Conservation (phyloP, 208 protist species). For the Polymyxa betae region DNA sequence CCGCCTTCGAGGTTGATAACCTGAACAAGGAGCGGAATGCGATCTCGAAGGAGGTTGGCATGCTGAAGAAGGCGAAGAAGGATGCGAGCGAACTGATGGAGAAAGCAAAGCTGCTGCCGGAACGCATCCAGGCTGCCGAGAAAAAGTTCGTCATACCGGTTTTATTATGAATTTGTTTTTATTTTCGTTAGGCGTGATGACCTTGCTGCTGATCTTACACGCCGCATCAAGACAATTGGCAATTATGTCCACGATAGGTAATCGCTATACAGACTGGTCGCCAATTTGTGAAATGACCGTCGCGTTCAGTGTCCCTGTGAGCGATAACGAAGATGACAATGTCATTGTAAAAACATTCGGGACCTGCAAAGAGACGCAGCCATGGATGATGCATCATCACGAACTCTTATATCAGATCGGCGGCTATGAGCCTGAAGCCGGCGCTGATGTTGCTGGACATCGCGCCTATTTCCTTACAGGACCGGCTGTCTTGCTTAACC, state of each 20-base stretch:
- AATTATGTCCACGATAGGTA: slow-evolving; percentile 56
- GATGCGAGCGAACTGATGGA: slow-evolving; percentile 46
- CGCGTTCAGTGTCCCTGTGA: slow-evolving; percentile 80
- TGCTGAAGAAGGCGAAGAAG: slow-evolving; percentile 42
- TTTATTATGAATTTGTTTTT: background rate
- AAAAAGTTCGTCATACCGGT: background rate
- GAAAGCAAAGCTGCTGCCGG: background rate
- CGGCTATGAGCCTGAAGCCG: slow-evolving; percentile 58
- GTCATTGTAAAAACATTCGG: slow-evolving; percentile 65
- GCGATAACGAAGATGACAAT: slow-evolving; percentile 86
- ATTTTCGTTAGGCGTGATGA: background rate
- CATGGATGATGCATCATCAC: slow-evolving; percentile 65
- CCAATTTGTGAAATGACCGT: slow-evolving; percentile 82
- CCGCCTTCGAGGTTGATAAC: slow-evolving; percentile 24
- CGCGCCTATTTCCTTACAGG: slow-evolving; percentile 97
- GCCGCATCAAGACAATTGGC: slow-evolving; percentile 27
- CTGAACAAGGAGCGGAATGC: slow-evolving; percentile 8
- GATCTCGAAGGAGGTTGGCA: slow-evolving; percentile 45
- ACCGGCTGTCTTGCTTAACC: slow-evolving; percentile 91
- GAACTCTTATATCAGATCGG: slow-evolving; percentile 67
- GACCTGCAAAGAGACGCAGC: slow-evolving; percentile 60
- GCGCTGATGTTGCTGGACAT: slow-evolving; percentile 86
- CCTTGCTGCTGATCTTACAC: background rate
- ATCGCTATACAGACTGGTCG: background rate
- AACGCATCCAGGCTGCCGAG: slow-evolving; percentile 3